Evolutionary conservation across 2,329 filamentous ascomycete species (phyloP), one percentile per base, ranked within the genome.

Genomic region (Cytospora leucostoma): DNA sequence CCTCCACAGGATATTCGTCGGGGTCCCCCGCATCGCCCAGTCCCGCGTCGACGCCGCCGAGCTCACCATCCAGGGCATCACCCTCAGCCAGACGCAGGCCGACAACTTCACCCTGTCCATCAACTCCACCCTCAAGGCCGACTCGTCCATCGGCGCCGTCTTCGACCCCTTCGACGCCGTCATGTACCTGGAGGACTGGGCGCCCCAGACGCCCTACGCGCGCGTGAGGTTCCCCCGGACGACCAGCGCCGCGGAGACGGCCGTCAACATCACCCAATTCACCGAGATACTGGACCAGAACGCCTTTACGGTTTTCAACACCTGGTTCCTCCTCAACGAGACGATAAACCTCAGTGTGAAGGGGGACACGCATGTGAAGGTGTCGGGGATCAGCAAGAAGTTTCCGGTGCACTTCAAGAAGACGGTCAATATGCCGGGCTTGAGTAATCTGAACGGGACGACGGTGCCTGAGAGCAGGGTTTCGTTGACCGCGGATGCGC

Each of bases 321-420:
- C 77, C 37, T 79, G 78, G 75, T 79, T 87, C 62, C 76, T 85
- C 65, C 72, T 76, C 68, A 83, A 80, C 66, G 76, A 84, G 66
- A 78, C 77, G 2, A 68, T 87, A 58, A 76, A 76, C 34, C 76
- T 88, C 64, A 80, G 78, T 44, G 74, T 88, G 61, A 71, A 77
- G 56, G 85, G 84, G 65, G 74, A 80, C 67, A 84, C 84, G 62
- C 74, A 78, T 63, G 74, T 87, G 64, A 76, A 80, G 66, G 79
- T 86, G 50, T 74, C 71, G 17, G 81, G 82, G 51, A 78, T 88
- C 62, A 70, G 75, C 61, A 78, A 75, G 62, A 77, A 78, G 58
- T 85, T 80, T 67, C 71, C 71, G 7, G 81, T 84, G 64, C 78
- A 78, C 63, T 88, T 87, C 71, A 81, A 82, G 71, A 87, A 87